A percentile compares a stretch with the other conserved stretches of the same genome.
Evolutionary conservation across 1,284 basidiomycete genomes (phyloP).

Genomic region (Boletellus dicymbophilus): DNA sequence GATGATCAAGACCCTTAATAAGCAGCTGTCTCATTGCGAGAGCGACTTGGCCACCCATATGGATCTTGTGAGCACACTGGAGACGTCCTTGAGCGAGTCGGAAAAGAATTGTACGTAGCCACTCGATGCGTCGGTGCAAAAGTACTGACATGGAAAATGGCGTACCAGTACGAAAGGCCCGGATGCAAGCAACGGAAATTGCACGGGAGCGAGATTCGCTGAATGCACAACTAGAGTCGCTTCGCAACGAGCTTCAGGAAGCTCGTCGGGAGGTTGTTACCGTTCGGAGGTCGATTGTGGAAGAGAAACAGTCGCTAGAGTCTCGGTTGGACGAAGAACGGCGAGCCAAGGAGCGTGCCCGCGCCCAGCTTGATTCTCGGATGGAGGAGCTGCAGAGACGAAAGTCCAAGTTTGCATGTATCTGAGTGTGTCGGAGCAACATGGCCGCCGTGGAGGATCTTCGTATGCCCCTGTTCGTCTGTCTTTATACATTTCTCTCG

Average conservation of each 20-base stretch:
- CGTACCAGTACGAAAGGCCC: constrained; percentile 78
- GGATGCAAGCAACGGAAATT: constrained; percentile 86
- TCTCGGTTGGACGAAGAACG: constrained; percentile 81
- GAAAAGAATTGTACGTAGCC: constrained; percentile 81
- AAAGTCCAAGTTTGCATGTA: constrained; percentile 85
- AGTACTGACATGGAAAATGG: constrained; percentile 21
- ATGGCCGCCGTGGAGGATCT: background rate
- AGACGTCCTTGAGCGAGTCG: constrained; percentile 83
- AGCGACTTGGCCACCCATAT: constrained; percentile 89
- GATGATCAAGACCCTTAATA: constrained; percentile 92
- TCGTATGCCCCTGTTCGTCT: constrained; percentile 8
- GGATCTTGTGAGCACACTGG: constrained; percentile 83
- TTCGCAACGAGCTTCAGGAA: constrained; percentile 72
- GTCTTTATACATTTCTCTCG: constrained; percentile 9
- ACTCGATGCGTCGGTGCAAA: constrained; percentile 10
- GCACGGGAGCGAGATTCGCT: constrained; percentile 81
- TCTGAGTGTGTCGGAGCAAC: no score
- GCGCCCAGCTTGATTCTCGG: constrained; percentile 79
- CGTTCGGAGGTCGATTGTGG: constrained; percentile 76
- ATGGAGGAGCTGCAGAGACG: constrained; percentile 82
- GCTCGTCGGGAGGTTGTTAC: constrained; percentile 76
- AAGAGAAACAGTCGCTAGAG: constrained; percentile 85
- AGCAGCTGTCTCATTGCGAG: constrained; percentile 90
- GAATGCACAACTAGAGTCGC: constrained; percentile 58
- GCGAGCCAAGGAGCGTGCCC: constrained; percentile 77